Evolutionary conservation across 306 rosid genomes (phyloP), one percentile per base, ranked within the genome.

Genomic region (Myrica gale): DNA sequence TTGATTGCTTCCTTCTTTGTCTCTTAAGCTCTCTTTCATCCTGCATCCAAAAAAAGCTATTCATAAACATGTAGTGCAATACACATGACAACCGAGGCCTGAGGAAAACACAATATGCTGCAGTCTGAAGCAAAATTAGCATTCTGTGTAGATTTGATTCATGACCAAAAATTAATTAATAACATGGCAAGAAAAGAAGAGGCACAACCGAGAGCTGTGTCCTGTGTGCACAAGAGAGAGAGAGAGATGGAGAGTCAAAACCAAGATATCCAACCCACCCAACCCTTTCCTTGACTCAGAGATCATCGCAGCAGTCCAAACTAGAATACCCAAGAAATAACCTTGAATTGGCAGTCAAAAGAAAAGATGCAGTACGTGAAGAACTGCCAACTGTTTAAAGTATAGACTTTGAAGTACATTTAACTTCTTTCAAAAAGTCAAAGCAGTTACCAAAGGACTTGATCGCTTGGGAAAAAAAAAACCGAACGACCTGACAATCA

Each of bases 1-100:
- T 95, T 17, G 99, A 95, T 82, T 95, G 99, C 86, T 95, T 95
- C 80, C 99, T 86, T 79, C 91, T 90, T 84, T 95, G 99, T 79
- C 97, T 84, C 82, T 95, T 95, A 42, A 90, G 83, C 80, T 95
- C 99, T 79, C 99, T 92, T 85, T 95, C 99, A 80, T 95, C 99
- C 99, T 95, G 82, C 67, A 79, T 76, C 74, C 81, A 73, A n/a
- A 84, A 84, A 55, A 26, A 50, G 52, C 41, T 47, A 62, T 7
- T 20, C 1, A 37, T 76, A 50, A 57, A 51, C 10, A 61, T 5
- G 54, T 61, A n/a, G 57, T 20, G 58, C 17, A 47, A 57, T 69
- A 69, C 70, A 65, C 1, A 41, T 42, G n/a, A 65, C 69, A 41
- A 23, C 46, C 1, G 19, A 41, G 21, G 69, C 50, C 17, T 42